phyloP scores from a whole-genome alignment of 495 filamentous ascomycete genomes.

The Talaromyces ruber region DNA sequence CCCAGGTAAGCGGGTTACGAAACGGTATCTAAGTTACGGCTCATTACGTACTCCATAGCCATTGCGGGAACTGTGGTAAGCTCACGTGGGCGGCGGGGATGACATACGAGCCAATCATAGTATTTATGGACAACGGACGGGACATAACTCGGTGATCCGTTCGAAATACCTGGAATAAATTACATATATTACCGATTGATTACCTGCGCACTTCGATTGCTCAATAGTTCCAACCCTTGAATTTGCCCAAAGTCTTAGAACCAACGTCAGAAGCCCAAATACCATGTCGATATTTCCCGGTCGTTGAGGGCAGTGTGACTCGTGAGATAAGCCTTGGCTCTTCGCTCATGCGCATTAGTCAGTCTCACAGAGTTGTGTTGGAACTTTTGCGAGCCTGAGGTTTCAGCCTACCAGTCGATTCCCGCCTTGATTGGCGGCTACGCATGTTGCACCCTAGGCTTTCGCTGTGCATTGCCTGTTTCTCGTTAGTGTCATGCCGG shows the following conservation, averaged over 20 bases:
- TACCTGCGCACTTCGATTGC: not conserved
- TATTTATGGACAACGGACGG: not conserved
- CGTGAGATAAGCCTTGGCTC: not conserved
- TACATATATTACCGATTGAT: not conserved
- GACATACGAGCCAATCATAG: not conserved
- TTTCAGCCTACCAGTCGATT: not conserved
- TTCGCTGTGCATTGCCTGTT: not conserved
- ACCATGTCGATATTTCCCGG: not conserved
- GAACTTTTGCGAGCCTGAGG: not conserved
- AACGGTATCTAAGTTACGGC: not conserved
- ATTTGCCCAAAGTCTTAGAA: not conserved
- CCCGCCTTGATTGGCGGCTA: not conserved
- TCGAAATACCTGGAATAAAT: not conserved
- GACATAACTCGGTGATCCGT: not conserved
- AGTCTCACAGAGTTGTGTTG: not conserved
- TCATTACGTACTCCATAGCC: not conserved
- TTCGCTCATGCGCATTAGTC: not conserved
- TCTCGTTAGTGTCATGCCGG: not conserved
- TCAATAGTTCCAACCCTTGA: not conserved
- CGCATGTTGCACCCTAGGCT: not conserved
- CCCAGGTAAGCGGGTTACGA: not conserved
- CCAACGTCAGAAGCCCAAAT: not conserved
- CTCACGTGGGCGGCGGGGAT: not conserved
- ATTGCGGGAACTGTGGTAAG: not conserved
- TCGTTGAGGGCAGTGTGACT: not conserved